Base-by-base conservation (phyloP, 2,329 filamentous ascomycete species). In the Fusarium mangiferae region DNA sequence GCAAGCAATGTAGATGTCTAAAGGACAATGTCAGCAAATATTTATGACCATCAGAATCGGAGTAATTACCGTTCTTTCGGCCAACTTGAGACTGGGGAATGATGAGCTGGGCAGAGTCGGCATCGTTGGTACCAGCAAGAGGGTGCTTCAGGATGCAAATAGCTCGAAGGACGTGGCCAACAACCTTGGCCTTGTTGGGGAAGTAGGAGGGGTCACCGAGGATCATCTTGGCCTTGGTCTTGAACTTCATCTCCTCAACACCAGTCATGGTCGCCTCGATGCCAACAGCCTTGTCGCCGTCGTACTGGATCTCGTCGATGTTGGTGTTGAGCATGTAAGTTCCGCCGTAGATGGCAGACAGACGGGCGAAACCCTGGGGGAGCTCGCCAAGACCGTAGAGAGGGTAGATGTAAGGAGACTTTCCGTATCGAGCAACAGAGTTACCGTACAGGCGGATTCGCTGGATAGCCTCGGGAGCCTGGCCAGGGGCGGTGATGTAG, bases 311-410 rank as follows among this genome's bases (percentile, higher is more conserved):
- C 87, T 99, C 96, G 74, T 98, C 93, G 63, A 99, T 90, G 77
- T 91, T 91, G 77, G 96, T 97, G 88, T 98, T 98, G 80, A 99
- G 92, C 95, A 99, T 99, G 87, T 99, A 99, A 57, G 96, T 99
- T 78, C 96, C 96, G 75, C 96, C 96, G 82, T 99, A 98, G 85
- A 99, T 98, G 83, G 96, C 96, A 45, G 95, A 98, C 62, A 99
- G 90, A 83, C 96, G 95, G 73, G 96, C 96, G 80, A 99, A 99
- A 68, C 96, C 96, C 85, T 99, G 96, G 41, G 96, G 97, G 64
- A 99, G 92, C 87, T 99, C 96, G 82, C 94, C 96, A 56, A 99
- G 91, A 72, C 96, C 96, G 86, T 99, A 99, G 38, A 98, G 91
- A 55, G 96, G 97, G 88, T 99, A 99, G 87, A 99, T 98, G 88